These are phyloP conservation scores for Saccharomyces hybrid DNA, from an alignment of 1,139 yeast genomes.

Conservation along the genomic window DNA sequence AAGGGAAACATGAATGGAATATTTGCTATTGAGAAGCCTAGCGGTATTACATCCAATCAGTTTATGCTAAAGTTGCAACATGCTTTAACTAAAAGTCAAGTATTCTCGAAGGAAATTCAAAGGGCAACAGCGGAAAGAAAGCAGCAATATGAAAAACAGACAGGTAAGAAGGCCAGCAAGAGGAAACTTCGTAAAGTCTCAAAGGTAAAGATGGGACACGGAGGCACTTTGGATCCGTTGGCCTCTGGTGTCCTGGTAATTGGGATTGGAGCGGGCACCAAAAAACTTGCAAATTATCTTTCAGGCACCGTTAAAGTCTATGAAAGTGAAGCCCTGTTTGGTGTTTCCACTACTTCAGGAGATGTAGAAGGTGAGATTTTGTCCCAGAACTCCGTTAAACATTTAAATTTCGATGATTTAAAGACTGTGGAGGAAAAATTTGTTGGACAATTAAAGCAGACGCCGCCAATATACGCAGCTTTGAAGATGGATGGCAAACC, in stretches of 20 bases:
- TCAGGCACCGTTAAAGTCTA: slow-evolving; percentile 71
- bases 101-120: slow-evolving; percentile 51
- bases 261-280: slow-evolving; percentile 89
- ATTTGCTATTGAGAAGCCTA: slow-evolving; percentile 88
- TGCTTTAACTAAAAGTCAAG: slow-evolving; percentile 51
- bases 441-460: slow-evolving; percentile 72
- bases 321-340: slow-evolving; percentile 78
- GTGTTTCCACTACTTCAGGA: slow-evolving; percentile 88
- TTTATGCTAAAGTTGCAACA: slow-evolving; percentile 60
- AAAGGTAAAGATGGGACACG: slow-evolving; percentile 90
- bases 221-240: slow-evolving; percentile 92
- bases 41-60: slow-evolving; percentile 74
- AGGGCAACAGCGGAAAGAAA: slow-evolving; percentile 42
- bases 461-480: slow-evolving; percentile 94
- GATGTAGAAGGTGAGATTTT: slow-evolving; percentile 84
- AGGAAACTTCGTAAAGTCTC: slow-evolving; percentile 43
- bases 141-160: slow-evolving; percentile 39
- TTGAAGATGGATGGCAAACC: slow-evolving; percentile 92
- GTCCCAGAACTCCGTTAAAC: slow-evolving; percentile 48
- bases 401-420: slow-evolving; percentile 51
- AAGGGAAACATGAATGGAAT: slow-evolving; percentile 63
- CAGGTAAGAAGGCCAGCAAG: slow-evolving; percentile 35
- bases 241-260: slow-evolving; percentile 91
- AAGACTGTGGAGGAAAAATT: slow-evolving; percentile 50
- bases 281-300: slow-evolving; percentile 60